Evolutionary conservation across 495 filamentous ascomycete species (phyloP), one percentile per base, ranked within the genome.

Genomic region (Darksidea phi): DNA sequence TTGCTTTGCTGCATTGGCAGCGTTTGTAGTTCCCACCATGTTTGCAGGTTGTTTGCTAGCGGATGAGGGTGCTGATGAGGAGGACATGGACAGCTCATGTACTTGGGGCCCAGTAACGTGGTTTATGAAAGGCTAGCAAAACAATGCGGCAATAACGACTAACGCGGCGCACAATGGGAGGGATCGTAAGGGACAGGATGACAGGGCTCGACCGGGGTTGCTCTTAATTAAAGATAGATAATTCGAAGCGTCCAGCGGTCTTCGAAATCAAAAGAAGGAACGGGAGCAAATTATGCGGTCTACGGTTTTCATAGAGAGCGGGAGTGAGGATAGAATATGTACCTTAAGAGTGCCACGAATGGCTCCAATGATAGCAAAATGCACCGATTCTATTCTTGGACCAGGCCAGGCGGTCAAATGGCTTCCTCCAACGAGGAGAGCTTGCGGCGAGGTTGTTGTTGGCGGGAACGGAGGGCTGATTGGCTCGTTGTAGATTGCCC

Each of bases 1-100:
- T 73, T 88, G 85, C 63, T 80, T 75, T 75, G 64, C 70, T 34
- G 83, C 53, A 62, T 76, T 70, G 43, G 71, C 57, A 59, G 72
- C 67, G 47, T 74, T 72, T 64, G 79, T 79, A 28, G 77, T 70
- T 41, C 72, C 76, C 38, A 73, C 72, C 73, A 74, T 80, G 15
- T 69, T 73, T 45, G 70, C 66, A 49, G 71, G 56, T 46, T 72
- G 71, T 67, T 67, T 74, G 24, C 70, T 51, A 60, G 64, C 56
- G 53, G 62, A 50, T 24, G 63, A 45, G 47, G 61, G 71, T 59
- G 49, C 62, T 32, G 66, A 68, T 28, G 62, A 62, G 63, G 63
- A 68, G 62, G 66, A 69, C 66, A 69, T 69, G 57, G 57, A 66
- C 54, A 57, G 53, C 54, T 61, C 53, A 67, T 56, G 61, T 69